phyloP scores from a whole-genome alignment of 768 basidiomycete genomes.

The Tricholoma matsutake region DNA sequence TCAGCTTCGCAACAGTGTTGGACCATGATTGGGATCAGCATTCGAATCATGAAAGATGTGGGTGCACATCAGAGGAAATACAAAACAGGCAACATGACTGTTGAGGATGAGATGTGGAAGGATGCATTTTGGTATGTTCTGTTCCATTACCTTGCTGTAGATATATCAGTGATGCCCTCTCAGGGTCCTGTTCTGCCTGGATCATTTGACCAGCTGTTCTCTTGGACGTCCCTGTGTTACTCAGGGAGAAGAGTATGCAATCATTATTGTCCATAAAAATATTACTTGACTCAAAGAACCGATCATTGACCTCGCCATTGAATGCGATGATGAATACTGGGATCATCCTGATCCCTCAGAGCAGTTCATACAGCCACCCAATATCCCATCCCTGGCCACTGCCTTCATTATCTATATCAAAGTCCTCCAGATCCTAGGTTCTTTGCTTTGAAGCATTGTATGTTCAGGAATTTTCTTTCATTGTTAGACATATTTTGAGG shows the following conservation, averaged over 20 bases:
- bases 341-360: constrained; percentile 51
- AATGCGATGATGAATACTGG: constrained; percentile 79
- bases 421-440: constrained; percentile 62
- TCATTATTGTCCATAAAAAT: constrained; percentile 11
- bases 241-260: constrained; percentile 71
- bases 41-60: constrained; percentile 75
- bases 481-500: background rate
- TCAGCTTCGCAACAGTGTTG: constrained; percentile 63
- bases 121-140: constrained; percentile 55
- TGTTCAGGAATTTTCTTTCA: constrained; percentile 16
- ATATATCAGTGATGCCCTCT: background rate
- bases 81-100: constrained; percentile 30
- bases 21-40: constrained; percentile 67
- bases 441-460: constrained; percentile 62
- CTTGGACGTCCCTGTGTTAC: constrained; percentile 75
- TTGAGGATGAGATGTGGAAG: constrained; percentile 75
- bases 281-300: constrained; percentile 41
- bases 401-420: constrained; percentile 56
- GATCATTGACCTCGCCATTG: constrained; percentile 64
- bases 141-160: constrained; percentile 8
- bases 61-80: constrained; percentile 59
- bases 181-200: constrained; percentile 55
- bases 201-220: constrained; percentile 46
- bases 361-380: constrained; percentile 68
- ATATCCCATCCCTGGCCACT: constrained; percentile 52